A percentile compares a stretch with the other conserved stretches of the same genome.
Evolutionary conservation across 306 rosid species (phyloP).

Genomic region (Rubus parviflorus): DNA sequence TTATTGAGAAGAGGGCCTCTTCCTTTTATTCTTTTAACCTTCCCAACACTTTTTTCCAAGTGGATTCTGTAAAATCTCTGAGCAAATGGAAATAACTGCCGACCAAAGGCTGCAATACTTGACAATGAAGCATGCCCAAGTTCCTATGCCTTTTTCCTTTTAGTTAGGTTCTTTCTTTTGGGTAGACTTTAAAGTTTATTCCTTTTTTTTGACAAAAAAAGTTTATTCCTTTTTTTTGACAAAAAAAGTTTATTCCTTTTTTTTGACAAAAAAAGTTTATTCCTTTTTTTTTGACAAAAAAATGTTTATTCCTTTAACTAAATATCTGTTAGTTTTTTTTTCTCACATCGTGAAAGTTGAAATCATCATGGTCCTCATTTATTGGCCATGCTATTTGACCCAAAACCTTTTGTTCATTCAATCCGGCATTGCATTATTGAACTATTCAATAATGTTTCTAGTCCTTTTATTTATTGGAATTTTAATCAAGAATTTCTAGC

Average conservation of each 20-base stretch:
- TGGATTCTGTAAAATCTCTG: background rate
- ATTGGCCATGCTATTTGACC: background rate
- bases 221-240: background rate
- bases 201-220: too few relatives aligned
- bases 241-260: background rate
- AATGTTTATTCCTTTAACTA: background rate
- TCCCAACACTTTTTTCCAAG: background rate
- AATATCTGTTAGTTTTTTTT: background rate
- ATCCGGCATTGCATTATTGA: too few relatives aligned
- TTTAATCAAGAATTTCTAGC: too few relatives aligned
- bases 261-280: too few relatives aligned
- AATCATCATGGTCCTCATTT: background rate
- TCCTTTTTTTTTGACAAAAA: too few relatives aligned
- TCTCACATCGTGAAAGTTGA: background rate
- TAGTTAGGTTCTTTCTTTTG: background rate
- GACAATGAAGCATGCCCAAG: background rate
- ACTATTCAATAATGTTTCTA: too few relatives aligned
- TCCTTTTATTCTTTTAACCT: background rate
- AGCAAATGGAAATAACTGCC: background rate
- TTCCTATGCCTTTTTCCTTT: background rate
- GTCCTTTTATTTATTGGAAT: too few relatives aligned
- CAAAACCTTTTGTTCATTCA: too few relatives aligned
- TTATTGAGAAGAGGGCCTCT: background rate
- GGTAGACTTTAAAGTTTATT: background rate
- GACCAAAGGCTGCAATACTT: background rate